Evolutionary conservation across 140 eudicot genomes (phyloP).

Genomic region (Erigeron philadelphicus): DNA sequence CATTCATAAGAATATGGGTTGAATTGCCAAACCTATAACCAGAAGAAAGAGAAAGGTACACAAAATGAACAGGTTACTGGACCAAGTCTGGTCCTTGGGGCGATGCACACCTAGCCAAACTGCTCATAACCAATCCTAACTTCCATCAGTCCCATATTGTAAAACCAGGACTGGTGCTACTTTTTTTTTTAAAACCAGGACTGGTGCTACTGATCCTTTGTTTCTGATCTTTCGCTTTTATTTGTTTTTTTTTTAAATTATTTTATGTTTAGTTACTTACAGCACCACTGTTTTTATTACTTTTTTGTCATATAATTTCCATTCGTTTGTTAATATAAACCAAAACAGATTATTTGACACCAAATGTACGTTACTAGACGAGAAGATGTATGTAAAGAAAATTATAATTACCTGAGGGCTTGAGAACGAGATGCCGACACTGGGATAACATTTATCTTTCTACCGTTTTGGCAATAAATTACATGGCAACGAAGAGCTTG

Average conservation of each 20-base stretch:
- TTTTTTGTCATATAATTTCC: neutral
- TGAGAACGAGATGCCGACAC: constrained; percentile 93
- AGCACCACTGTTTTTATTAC: neutral
- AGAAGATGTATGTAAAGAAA: constrained; percentile 3
- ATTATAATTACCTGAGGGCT: constrained; percentile 71
- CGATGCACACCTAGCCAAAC: too few species aligned
- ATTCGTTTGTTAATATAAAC: neutral
- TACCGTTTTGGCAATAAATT: constrained; percentile 80
- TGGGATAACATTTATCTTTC: constrained; percentile 80
- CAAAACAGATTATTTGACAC: neutral
- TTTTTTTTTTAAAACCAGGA: too few species aligned
- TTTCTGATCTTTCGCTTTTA: neutral
- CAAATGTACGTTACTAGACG: neutral
- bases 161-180: too few species aligned
- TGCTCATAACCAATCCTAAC: too few species aligned
- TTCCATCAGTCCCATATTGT: too few species aligned
- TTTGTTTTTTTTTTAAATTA: neutral
- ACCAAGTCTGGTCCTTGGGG: too few species aligned
- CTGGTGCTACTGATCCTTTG: neutral
- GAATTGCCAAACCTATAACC: too few species aligned
- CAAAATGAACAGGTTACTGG: too few species aligned
- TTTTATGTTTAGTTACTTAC: neutral
- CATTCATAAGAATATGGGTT: too few species aligned
- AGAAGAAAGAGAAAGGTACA: too few species aligned
- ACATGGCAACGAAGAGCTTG: constrained; percentile 95